A percentile compares a stretch with the other conserved stretches of the same genome.
These are phyloP conservation scores for Protea cynaroides DNA, from an alignment of 164 flowering plant species.

Conservation along the genomic window DNA sequence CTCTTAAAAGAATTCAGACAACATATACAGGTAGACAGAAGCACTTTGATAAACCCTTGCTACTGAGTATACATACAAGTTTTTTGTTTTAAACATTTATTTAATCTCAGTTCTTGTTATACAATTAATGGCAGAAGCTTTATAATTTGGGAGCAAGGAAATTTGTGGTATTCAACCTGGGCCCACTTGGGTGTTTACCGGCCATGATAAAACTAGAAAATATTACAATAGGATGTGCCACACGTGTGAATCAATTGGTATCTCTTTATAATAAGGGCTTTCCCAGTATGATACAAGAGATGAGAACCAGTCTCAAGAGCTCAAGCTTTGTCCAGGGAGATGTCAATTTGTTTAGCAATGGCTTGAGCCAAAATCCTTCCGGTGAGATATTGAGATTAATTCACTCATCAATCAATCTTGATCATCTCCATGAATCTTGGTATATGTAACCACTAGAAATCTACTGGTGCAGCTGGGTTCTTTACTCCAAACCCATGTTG, in stretches of 20 bases:
- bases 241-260: constrained; percentile 26
- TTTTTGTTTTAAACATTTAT: no score
- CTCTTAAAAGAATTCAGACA: neutral
- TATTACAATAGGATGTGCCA: constrained; percentile 29
- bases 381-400: constrained; percentile 22
- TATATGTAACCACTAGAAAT: neutral
- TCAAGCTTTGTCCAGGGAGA: constrained; percentile 33
- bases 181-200: constrained; percentile 31
- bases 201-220: neutral
- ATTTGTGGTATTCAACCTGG: constrained; percentile 27
- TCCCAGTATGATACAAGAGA: constrained; percentile 20
- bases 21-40: constrained; percentile 8
- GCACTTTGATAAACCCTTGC: neutral
- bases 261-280: constrained; percentile 31
- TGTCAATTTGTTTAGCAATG: constrained; percentile 20
- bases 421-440: no score
- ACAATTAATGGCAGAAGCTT: constrained; percentile 3
- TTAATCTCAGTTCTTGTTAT: no score
- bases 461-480: constrained; percentile 29
- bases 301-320: constrained; percentile 24
- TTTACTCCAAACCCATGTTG: constrained; percentile 41
- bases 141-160: constrained; percentile 29
- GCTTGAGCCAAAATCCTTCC: constrained; percentile 30
- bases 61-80: no score
- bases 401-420: neutral